Evolutionary conservation across 2,329 filamentous ascomycete species (phyloP), one percentile per base, ranked within the genome.

Genomic region (Clonostachys byssicola): DNA sequence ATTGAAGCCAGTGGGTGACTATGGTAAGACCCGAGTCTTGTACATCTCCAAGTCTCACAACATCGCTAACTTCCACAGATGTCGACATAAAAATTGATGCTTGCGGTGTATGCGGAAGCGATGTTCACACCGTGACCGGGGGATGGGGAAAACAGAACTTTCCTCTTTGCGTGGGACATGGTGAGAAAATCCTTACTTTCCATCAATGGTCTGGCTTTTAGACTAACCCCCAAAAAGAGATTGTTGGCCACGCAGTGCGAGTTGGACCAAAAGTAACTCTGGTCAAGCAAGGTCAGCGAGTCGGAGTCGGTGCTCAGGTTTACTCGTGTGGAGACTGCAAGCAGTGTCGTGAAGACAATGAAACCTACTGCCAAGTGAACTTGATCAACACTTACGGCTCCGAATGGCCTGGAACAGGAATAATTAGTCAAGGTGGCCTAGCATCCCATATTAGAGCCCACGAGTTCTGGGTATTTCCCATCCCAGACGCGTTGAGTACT

Each of bases 41-140:
- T 30, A 10, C 5, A 30, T 30, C 23, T 30, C 23, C 23, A 10
- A 30, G 23, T 30, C 8, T 30, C 23, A 9, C 23, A n/a, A 39
- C 36, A 39, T 10, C 36, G 8, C 36, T 39, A 12, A n/a, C 36
- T 7, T 39, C 36, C 4, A n/a, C 5, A 39, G 49, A 51, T 36
- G 40, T 89, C 54, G 86, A 90, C 59, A 79, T 91, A 60, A 82
- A 86, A 65, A 84, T 91, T 54, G 78, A 85, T 47, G 81, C 78
- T 50, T 88, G 85, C 60, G 83, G 84, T 58, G 70, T 84, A 45
- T 85, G 81, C 59, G 79, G 81, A 52, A 80, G 74, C 46, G 80
- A 85, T 54, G 70, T 84, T 13, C 80, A 83, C 64, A 81, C 75
- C 20, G 65, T 82, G 47, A 77, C 68, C 44, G 74, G 76, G 48